Base-by-base conservation (phyloP, 2,329 filamentous ascomycete species). In the Pyricularia sp. region DNA sequence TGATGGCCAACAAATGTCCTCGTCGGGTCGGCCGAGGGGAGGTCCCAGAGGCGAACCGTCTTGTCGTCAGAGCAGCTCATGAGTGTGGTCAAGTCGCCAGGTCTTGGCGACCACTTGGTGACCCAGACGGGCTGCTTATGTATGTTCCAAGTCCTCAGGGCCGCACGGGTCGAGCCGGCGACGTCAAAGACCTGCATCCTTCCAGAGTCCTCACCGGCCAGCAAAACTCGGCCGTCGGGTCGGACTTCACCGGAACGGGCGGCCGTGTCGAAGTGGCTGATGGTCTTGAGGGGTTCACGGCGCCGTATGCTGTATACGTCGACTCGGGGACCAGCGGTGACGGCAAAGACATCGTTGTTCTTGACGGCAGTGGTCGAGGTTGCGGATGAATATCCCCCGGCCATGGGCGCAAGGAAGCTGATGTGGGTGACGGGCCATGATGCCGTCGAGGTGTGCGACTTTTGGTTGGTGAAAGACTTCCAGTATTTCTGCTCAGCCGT, bases 401-500 rank as follows among this genome's bases (percentile, higher is more conserved):
- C 55, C 19, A 81, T 78, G 12, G 78, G 75, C 24, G 77, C 73
- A 67, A 83, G 89, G 74, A 88, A 88, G 62, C 90, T 93, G 75
- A 99, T 96, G 75, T 96, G 88, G 40, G 92, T 96, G 71, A 99
- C 86, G 60, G 91, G 89, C 74, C 90, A 92, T 73, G 91, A 90
- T 68, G 94, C 91, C 68, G 93, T 92, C 68, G 93, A 96, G 60
- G 94, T 90, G 67, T 97, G 87, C 67, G 93, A 87, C 66, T 96
- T 86, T 69, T 93, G 90, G 70, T 93, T 94, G 78, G 91, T 92
- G 81, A 99, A 99, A 13, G 89, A 88, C 73, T 89, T 89, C 96
- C 96, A 99, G 82, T 97, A 97, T 69, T 88, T 85, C 78, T 97
- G 93, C 79, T 99, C 94, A 35, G 93, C 88, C 6, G 93, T 96